phyloP scores from a whole-genome alignment of 108 stramenopile species.

The Fragilariopsis cylindrus region DNA sequence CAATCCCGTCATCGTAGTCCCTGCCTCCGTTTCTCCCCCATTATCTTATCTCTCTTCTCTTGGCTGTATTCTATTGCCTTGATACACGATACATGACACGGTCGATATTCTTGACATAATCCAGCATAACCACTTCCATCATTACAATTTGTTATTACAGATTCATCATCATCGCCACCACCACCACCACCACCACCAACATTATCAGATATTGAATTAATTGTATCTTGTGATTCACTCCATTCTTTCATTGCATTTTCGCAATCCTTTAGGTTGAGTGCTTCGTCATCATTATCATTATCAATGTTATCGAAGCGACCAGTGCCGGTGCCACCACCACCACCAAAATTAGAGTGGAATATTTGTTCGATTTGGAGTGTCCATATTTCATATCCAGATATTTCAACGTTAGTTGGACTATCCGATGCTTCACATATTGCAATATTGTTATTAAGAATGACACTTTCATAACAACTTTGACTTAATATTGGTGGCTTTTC shows the following conservation, averaged over 20 bases:
- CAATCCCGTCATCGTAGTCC: no score
- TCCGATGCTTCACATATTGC: conserved; percentile 32
- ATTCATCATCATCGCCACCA: no score
- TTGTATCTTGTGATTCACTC: conserved; percentile 17
- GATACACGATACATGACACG: conserved; percentile 64
- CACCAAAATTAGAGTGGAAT: no score
- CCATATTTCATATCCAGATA: conserved; percentile 71
- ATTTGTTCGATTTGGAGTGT: conserved; percentile 44
- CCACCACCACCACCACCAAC: no score
- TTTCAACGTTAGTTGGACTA: conserved; percentile 41
- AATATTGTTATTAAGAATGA: conserved; percentile 13
- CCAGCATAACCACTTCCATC: conserved; percentile 31
- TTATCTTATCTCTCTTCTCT: background rate
- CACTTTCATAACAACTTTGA: conserved; percentile 25
- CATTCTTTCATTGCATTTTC: conserved; percentile 36
- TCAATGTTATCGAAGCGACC: no score
- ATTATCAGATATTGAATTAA: background rate
- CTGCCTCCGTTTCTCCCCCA: no score
- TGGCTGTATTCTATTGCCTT: conserved; percentile 20
- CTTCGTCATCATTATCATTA: background rate
- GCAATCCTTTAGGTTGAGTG: conserved; percentile 41
- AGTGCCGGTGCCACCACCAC: no score
- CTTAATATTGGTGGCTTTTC: conserved; percentile 20
- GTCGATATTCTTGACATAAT: conserved; percentile 60
- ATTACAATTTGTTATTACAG: no score